Evolutionary conservation across 106 monocot genomes (phyloP).

Genomic region (Acanthochlamys bracteata): DNA sequence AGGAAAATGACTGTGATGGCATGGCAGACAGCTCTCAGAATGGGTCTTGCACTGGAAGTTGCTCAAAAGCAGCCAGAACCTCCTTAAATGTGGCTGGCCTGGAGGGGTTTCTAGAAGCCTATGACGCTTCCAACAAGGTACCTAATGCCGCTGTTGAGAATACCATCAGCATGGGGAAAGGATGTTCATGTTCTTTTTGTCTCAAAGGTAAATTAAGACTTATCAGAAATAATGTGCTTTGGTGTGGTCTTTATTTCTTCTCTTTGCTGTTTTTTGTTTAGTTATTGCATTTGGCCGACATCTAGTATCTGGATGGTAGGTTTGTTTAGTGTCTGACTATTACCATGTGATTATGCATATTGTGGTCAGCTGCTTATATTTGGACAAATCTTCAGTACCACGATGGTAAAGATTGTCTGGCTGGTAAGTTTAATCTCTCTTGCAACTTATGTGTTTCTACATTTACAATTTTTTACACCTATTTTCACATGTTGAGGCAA

Average conservation of each 20-base stretch:
- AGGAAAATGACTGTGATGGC: constrained; percentile 3
- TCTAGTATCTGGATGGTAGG: neutral
- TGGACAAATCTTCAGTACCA: constrained; percentile 46
- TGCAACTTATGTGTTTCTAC: neutral
- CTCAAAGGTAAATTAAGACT: constrained; percentile 30
- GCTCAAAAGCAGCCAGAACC: neutral
- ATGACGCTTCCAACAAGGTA: neutral
- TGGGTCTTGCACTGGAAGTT: neutral
- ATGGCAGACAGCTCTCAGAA: neutral
- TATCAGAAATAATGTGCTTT: neutral
- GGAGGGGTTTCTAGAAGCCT: neutral
- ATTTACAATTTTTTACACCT: neutral
- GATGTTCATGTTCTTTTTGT: constrained; percentile 41
- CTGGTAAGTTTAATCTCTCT: constrained; percentile 23
- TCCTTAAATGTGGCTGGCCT: neutral
- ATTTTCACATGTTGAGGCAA: neutral
- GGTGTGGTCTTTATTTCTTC: neutral
- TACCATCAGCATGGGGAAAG: constrained; percentile 1
- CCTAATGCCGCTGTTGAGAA: neutral
- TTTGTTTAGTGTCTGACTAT: neutral
- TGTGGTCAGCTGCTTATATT: constrained; percentile 39
- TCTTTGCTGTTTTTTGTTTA: neutral
- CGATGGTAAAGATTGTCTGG: constrained; percentile 33
- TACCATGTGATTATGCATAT: neutral
- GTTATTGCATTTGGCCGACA: neutral